Evolutionary conservation across 2,329 filamentous ascomycete genomes (phyloP).

Genomic region (Sphaceloma murrayae): DNA sequence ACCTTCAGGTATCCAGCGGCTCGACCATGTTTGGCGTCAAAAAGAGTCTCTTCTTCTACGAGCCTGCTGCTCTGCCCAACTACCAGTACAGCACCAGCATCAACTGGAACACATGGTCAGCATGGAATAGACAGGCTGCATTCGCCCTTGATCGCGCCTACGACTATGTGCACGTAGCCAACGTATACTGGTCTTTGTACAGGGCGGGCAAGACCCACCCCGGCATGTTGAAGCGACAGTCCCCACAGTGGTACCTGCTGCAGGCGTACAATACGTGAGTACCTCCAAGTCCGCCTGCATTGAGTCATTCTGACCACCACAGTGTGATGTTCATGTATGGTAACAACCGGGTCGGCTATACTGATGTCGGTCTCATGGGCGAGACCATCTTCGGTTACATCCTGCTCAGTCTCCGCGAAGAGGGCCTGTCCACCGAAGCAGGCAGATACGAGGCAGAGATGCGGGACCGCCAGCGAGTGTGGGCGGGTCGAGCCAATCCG

Average conservation of each 20-base stretch:
- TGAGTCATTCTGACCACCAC: not conserved
- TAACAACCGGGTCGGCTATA: slow-evolving; percentile 33
- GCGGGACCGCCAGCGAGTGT: slow-evolving; percentile 40
- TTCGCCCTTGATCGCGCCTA: slow-evolving; percentile 45
- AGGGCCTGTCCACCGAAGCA: slow-evolving; percentile 36
- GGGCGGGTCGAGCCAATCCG: slow-evolving; percentile 44
- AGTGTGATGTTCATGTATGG: slow-evolving; percentile 26
- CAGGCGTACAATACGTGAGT: slow-evolving; percentile 44
- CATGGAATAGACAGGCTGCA: slow-evolving; percentile 42
- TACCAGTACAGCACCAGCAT: slow-evolving; percentile 39
- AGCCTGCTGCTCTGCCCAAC: slow-evolving; percentile 35
- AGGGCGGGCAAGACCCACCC: slow-evolving; percentile 45
- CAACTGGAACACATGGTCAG: slow-evolving; percentile 44
- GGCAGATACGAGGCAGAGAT: slow-evolving; percentile 38
- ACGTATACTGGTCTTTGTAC: slow-evolving; percentile 50
- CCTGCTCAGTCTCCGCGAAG: slow-evolving; percentile 42
- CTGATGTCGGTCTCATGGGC: slow-evolving; percentile 47
- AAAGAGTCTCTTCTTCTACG: slow-evolving; percentile 50
- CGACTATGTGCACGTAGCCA: slow-evolving; percentile 50
- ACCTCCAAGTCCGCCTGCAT: slow-evolving; percentile 1
- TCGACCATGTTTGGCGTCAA: slow-evolving; percentile 39
- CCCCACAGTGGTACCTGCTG: slow-evolving; percentile 47
- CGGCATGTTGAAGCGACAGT: slow-evolving; percentile 32
- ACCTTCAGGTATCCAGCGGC: slow-evolving; percentile 34
- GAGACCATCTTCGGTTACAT: slow-evolving; percentile 50